Evolutionary conservation across 164 flowering plant species (phyloP).

Genomic region (Tinospora cordifolia): DNA sequence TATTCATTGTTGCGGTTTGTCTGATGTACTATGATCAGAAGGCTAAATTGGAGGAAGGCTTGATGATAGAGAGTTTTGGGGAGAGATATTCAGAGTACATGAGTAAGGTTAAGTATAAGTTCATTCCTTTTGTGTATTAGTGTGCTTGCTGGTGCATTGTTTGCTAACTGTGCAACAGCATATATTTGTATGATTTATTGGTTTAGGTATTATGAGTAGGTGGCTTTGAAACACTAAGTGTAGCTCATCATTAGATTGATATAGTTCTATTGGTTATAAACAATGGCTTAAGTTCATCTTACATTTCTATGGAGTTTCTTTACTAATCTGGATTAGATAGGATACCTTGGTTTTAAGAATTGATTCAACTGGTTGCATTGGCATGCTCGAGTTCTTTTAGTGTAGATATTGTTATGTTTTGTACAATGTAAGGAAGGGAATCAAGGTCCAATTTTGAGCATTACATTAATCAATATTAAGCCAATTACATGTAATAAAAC

Average conservation of each 20-base stretch:
- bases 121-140: slow-evolving; percentile 80
- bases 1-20: slow-evolving; percentile 52
- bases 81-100: slow-evolving; percentile 57
- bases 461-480: too few relatives aligned
- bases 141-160: slow-evolving; percentile 14
- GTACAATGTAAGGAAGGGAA: too few relatives aligned
- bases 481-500: too few relatives aligned
- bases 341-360: not conserved
- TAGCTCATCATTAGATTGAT: not conserved
- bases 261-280: not conserved
- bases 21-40: slow-evolving; percentile 58
- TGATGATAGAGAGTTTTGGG: slow-evolving; percentile 71
- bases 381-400: not conserved
- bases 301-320: not conserved
- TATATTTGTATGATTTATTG: slow-evolving; percentile 6
- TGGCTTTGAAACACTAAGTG: not conserved
- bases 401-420: too few relatives aligned
- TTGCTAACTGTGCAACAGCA: slow-evolving; percentile 1
- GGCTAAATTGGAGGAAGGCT: slow-evolving; percentile 64
- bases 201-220: not conserved
- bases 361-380: not conserved
- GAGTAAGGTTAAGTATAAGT: slow-evolving; percentile 63
- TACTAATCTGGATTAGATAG: not conserved
- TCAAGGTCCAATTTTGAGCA: too few relatives aligned
- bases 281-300: not conserved